phyloP scores from a whole-genome alignment of 2,329 filamentous ascomycete species.

The Cytospora leucostoma region DNA sequence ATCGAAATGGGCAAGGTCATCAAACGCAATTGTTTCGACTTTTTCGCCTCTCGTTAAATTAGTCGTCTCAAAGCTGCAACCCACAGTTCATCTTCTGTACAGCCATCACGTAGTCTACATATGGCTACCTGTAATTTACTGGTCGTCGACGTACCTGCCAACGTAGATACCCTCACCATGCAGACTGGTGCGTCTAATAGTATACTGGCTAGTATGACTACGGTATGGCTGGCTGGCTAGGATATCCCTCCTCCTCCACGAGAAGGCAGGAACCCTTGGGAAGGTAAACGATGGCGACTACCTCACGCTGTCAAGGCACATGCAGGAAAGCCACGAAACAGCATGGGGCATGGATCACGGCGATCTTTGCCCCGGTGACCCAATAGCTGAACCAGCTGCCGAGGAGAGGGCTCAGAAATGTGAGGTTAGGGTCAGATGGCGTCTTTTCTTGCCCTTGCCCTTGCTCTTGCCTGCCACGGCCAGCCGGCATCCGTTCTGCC shows the following conservation, averaged over 20 bases:
- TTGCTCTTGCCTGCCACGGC: slow-evolving; percentile 16
- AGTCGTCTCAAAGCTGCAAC: slow-evolving; percentile 19
- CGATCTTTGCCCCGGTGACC: slow-evolving; percentile 22
- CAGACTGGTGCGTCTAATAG: slow-evolving; percentile 20
- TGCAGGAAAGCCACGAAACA: slow-evolving; percentile 26
- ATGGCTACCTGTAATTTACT: too few relatives aligned
- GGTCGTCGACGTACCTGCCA: too few relatives aligned
- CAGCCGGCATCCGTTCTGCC: background rate
- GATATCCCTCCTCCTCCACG: slow-evolving; percentile 2
- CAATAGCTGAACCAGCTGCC: slow-evolving; percentile 21
- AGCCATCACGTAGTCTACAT: background rate
- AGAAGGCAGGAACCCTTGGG: too few relatives aligned
- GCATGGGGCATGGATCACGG: slow-evolving; percentile 23
- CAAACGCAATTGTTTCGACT: slow-evolving; percentile 9
- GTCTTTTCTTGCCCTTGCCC: background rate
- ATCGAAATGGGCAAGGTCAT: slow-evolving; percentile 12
- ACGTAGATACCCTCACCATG: slow-evolving; percentile 1
- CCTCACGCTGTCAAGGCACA: slow-evolving; percentile 18
- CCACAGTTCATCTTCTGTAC: slow-evolving; percentile 5
- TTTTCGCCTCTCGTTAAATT: slow-evolving; percentile 18
- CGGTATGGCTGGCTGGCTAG: slow-evolving; percentile 1
- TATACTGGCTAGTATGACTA: slow-evolving; percentile 5
- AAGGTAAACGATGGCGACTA: background rate
- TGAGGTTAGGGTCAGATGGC: background rate
- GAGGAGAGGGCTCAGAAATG: slow-evolving; percentile 1